These are phyloP conservation scores for Eutypa lata DNA, from an alignment of 2,329 filamentous ascomycete genomes.

Conservation along the genomic window DNA sequence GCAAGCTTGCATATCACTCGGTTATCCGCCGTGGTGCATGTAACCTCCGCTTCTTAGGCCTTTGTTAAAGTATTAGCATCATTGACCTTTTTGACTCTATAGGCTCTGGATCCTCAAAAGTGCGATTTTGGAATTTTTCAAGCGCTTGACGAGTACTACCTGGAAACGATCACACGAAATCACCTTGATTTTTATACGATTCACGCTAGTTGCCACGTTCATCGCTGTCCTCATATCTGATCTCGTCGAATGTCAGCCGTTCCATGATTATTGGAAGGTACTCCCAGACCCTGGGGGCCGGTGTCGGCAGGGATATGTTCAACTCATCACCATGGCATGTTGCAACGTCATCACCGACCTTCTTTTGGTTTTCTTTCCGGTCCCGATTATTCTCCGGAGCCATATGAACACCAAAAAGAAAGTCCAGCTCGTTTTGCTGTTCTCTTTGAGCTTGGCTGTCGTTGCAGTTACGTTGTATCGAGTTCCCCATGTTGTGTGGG, in stretches of 20 bases:
- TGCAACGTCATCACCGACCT: constrained; percentile 88
- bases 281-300: constrained; percentile 79
- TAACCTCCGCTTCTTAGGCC: background rate
- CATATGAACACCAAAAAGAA: constrained; percentile 76
- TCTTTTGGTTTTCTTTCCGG: constrained; percentile 81
- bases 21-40: background rate
- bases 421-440: constrained; percentile 73
- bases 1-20: background rate
- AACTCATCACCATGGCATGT: constrained; percentile 85
- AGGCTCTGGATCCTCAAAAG: constrained; percentile 92
- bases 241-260: constrained; percentile 77
- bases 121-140: constrained; percentile 87
- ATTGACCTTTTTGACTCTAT: constrained; percentile 24
- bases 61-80: background rate
- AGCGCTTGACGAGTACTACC: constrained; percentile 75
- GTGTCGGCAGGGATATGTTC: constrained; percentile 83
- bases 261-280: constrained; percentile 74
- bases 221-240: constrained; percentile 77
- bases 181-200: constrained; percentile 68
- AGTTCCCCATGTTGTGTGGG: constrained; percentile 71
- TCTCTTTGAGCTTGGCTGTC: constrained; percentile 78
- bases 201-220: constrained; percentile 76
- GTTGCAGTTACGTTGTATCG: constrained; percentile 79
- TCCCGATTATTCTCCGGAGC: constrained; percentile 80
- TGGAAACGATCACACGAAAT: constrained; percentile 77